phyloP scores from a whole-genome alignment of 192 early-diverging fungal genomes.

The Rhizophagus clarus region DNA sequence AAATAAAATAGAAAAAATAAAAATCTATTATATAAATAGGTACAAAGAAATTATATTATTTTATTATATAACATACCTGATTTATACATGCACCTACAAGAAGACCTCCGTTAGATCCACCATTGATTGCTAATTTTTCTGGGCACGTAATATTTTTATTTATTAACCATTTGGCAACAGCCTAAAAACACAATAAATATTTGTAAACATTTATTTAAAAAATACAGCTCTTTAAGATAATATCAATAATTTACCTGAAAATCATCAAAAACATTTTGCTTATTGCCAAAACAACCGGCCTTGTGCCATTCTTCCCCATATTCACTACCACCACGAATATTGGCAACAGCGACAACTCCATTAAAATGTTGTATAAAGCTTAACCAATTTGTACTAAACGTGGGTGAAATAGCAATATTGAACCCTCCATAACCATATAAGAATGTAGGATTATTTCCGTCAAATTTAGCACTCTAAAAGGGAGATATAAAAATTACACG shows the following conservation, averaged over 20 bases:
- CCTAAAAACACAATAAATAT: constrained; percentile 17
- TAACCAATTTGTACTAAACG: constrained; percentile 38
- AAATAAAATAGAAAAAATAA: background rate
- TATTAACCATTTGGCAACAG: constrained; percentile 64
- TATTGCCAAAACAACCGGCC: constrained; percentile 59
- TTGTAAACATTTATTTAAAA: background rate
- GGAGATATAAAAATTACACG: too few relatives aligned
- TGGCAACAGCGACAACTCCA: constrained; percentile 63
- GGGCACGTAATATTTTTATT: constrained; percentile 58
- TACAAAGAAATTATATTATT: background rate
- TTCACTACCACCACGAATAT: constrained; percentile 75
- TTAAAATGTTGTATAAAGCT: constrained; percentile 57
- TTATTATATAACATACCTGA: constrained; percentile 37
- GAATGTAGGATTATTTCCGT: constrained; percentile 59
- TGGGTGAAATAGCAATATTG: constrained; percentile 53
- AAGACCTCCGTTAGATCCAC: constrained; percentile 73
- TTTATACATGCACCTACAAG: constrained; percentile 71
- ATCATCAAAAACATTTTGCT: constrained; percentile 78
- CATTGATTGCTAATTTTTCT: constrained; percentile 60
- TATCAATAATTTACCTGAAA: constrained; percentile 51
- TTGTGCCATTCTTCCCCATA: constrained; percentile 57
- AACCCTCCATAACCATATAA: constrained; percentile 78
- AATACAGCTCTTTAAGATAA: background rate
- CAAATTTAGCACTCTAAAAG: constrained; percentile 40
- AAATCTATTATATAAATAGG: background rate